These are phyloP conservation scores for Fusarium globosum DNA, from an alignment of 2,329 filamentous ascomycete species.

Conservation along the genomic window DNA sequence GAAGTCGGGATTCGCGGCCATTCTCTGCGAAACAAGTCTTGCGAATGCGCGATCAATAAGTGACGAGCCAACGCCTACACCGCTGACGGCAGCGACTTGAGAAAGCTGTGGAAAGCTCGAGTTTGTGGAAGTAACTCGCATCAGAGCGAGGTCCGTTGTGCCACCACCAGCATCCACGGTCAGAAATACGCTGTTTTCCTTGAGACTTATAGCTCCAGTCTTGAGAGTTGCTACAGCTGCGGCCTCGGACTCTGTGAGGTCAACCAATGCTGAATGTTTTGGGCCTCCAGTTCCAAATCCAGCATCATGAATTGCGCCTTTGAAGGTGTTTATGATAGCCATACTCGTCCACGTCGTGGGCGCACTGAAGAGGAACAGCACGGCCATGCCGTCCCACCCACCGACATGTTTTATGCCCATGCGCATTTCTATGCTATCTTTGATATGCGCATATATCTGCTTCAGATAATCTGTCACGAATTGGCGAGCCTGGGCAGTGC, in stretches of 20 bases:
- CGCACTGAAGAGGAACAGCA: constrained; percentile 67
- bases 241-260: constrained; percentile 61
- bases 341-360: constrained; percentile 67
- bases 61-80: constrained; percentile 58
- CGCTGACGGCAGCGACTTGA: constrained; percentile 54
- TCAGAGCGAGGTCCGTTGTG: constrained; percentile 59
- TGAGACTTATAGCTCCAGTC: constrained; percentile 53
- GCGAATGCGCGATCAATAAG: constrained; percentile 59
- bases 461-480: constrained; percentile 62
- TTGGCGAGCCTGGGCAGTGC: constrained; percentile 56
- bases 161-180: constrained; percentile 60
- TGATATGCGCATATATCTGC: constrained; percentile 61
- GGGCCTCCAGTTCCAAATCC: constrained; percentile 60
- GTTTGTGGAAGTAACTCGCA: constrained; percentile 52
- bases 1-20: constrained; percentile 52
- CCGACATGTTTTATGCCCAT: constrained; percentile 50
- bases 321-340: constrained; percentile 63
- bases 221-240: constrained; percentile 60
- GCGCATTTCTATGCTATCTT: constrained; percentile 56
- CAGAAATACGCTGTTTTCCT: constrained; percentile 54
- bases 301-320: constrained; percentile 57
- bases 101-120: constrained; percentile 46
- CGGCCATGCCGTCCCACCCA: constrained; percentile 57
- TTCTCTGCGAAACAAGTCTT: constrained; percentile 51
- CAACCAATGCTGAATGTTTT: constrained; percentile 53